Evolutionary conservation across 805 yeast species (phyloP).

Genomic region (Gaillardinia entomophila): DNA sequence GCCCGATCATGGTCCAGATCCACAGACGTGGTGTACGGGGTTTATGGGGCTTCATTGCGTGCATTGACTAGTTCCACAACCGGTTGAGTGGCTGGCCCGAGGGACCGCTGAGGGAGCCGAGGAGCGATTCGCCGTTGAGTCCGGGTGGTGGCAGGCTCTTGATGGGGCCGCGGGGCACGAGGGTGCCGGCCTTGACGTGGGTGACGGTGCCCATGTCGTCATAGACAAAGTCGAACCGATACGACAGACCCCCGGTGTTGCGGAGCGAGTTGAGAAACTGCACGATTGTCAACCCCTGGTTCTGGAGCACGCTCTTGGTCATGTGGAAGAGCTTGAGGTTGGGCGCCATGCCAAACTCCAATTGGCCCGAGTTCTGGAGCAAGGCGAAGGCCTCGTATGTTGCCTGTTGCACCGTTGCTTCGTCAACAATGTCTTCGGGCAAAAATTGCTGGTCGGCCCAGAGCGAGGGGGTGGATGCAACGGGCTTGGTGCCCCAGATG

Average conservation of each 20-base stretch:
- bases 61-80: too few relatives aligned
- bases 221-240: conserved; percentile 37
- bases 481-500: conserved; percentile 5
- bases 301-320: conserved; percentile 22
- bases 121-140: not conserved
- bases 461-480: too few relatives aligned
- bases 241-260: conserved; percentile 13
- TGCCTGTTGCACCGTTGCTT: conserved; percentile 29
- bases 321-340: conserved; percentile 25
- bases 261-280: conserved; percentile 19
- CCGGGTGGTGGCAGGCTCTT: not conserved
- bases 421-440: not conserved
- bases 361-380: conserved; percentile 29
- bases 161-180: not conserved
- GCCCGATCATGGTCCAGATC: too few relatives aligned
- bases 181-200: conserved; percentile 28
- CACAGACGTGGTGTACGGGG: too few relatives aligned
- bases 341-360: conserved; percentile 33
- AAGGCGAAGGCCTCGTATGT: conserved; percentile 35
- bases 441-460: too few relatives aligned
- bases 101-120: not conserved
- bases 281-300: conserved; percentile 22
- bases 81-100: not conserved
- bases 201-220: conserved; percentile 44
- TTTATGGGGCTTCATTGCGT: too few relatives aligned